Base-by-base conservation (phyloP, 2,329 filamentous ascomycete species). In the Colletotrichum zoysiae region DNA sequence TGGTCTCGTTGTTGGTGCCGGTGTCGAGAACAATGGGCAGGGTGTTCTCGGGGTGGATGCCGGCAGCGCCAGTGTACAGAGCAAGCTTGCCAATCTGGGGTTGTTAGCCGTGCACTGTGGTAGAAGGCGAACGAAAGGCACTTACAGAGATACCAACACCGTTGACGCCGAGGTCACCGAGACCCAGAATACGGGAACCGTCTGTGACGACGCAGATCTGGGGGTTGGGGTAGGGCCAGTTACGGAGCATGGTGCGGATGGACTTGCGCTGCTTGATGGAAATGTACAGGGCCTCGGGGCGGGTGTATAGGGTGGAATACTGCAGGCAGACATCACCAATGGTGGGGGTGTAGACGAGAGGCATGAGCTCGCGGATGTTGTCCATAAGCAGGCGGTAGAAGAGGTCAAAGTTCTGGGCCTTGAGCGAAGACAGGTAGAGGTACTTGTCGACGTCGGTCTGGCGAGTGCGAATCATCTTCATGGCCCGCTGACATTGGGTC, bases 141-240 rank as follows among this genome's bases (percentile, higher is more conserved):
- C 89, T 84, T 83, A 91, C 95, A 74, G 96, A 95, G 82, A 99
- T 99, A 76, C 96, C 96, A 86, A 98, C 97, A 79, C 96, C 96
- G 82, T 98, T 98, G 76, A 99, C 92, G 76, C 96, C 96, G 69
- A 98, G 89, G 83, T 99, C 96, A 77, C 96, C 96, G 48, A 99
- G 90, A 79, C 96, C 95, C 70, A 95, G 91, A 82, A 91, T 98
- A 76, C 96, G 92, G 60, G 95, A 98, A 73, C 96, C 96, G 81
- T 99, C 96, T 20, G 96, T 98, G 77, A 99, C 92, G 80, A 97
- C 95, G 79, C 95, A 97, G 80, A 99, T 99, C 82, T 98, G 94
- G 42, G 97, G 95, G 75, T 94, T 90, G 75, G 88, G 84, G 81
- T 96, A 92, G 38, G 94, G 95, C 96, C 96, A 99, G 83, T 98